Base-by-base conservation (phyloP, 2,329 filamentous ascomycete genomes). In the Diaporthe caulivora region DNA sequence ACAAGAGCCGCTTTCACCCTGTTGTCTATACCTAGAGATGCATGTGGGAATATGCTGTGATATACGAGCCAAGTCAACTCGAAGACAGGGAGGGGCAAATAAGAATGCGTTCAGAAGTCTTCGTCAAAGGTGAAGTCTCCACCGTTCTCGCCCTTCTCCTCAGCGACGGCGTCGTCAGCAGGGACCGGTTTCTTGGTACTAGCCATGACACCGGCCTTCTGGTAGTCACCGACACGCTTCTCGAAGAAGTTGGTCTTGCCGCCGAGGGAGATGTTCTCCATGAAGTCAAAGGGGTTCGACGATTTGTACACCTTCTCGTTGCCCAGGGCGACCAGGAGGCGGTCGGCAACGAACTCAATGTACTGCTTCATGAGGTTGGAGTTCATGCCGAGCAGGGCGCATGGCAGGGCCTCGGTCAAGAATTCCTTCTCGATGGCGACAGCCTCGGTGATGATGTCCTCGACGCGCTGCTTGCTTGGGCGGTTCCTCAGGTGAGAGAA, bases 211-310 rank as follows among this genome's bases (percentile, higher is more conserved):
- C 97, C 97, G 49, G 97, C 95, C 91, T 99, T 99, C 87, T 99
- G 97, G 91, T 99, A 99, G 82, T 99, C 97, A 83, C 93, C 97
- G 73, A 99, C 97, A 80, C 97, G 95, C 94, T 99, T 99, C 93
- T 99, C 97, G 84, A 99, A 99, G 91, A 99, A 99, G 92, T 99
- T 99, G 84, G 97, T 99, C 94, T 99, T 99, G 86, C 97, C 97
- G 69, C 95, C 94, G 15, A 99, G 91, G 29, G 97, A 98, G 85
- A 99, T 99, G 87, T 98, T 98, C 90, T 99, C 97, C 97, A 99
- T 99, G 86, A 99, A 99, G 89, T 99, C 97, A 84, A 99, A 99
- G 83, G 97, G 97, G 88, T 99, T 99, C 83, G 92, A 91, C 34
- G 93, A 88, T 82, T 97, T 94, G 91, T 97, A 99, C 80, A 94